A percentile compares a stretch with the other conserved stretches of the same genome.
Conservation (phyloP, 2,329 filamentous ascomycete species). For the Pestalotiopsis fici region DNA sequence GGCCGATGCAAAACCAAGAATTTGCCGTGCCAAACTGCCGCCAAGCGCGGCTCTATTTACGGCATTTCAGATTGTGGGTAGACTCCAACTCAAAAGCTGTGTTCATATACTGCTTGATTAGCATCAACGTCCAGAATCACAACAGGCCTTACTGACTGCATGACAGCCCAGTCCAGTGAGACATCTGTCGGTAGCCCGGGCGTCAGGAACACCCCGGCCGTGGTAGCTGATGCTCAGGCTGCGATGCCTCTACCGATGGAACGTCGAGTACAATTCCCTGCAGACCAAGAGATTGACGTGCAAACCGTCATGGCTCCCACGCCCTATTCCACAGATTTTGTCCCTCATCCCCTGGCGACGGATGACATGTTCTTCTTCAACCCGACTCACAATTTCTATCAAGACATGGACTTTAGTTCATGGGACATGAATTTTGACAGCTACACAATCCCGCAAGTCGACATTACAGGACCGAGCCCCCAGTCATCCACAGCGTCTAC, state of each 20-base stretch:
- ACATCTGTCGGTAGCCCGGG: not conserved
- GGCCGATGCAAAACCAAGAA: slow-evolving; percentile 24
- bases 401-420: slow-evolving; percentile 30
- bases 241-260: not conserved
- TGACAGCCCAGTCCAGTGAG: not conserved
- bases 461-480: slow-evolving; percentile 26
- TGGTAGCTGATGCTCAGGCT: not conserved
- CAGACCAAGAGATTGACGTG: not conserved
- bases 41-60: slow-evolving; percentile 17
- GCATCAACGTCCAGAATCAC: not conserved
- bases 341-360: not conserved
- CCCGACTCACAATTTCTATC: slow-evolving; percentile 26
- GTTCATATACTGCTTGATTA: not conserved
- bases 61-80: slow-evolving; percentile 18
- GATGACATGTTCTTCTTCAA: slow-evolving; percentile 27
- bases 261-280: not conserved
- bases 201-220: not conserved
- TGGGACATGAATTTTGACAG: slow-evolving; percentile 33
- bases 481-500: slow-evolving; percentile 23
- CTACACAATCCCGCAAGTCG: slow-evolving; percentile 27
- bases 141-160: not conserved
- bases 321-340: slow-evolving; percentile 3
- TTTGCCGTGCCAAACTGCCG: slow-evolving; percentile 21
- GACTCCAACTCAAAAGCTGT: not conserved
- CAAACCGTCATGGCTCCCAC: not conserved